Evolutionary conservation across 257 asterid species (phyloP).

Genomic region (Nicotiana noctiflora): DNA sequence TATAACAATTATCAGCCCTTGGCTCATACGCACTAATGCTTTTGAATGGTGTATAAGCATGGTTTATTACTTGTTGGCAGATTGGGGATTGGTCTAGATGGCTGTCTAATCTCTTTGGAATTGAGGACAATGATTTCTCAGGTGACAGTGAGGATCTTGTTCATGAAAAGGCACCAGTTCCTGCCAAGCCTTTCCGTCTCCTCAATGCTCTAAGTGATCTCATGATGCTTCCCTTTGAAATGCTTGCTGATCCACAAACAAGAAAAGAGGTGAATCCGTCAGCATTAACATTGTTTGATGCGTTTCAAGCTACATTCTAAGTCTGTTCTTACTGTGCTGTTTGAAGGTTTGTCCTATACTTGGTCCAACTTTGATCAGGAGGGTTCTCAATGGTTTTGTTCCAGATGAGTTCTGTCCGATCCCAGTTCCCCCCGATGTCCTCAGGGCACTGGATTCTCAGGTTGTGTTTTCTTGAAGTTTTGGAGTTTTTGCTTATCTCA

Average conservation of each 20-base stretch:
- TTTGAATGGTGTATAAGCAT: neutral
- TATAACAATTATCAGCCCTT: neutral
- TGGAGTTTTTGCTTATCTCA: neutral
- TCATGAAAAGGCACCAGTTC: constrained; percentile 25
- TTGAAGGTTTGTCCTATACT: constrained; percentile 74
- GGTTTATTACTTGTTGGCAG: constrained; percentile 27
- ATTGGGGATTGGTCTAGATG: constrained; percentile 89
- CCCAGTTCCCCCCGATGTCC: constrained; percentile 63
- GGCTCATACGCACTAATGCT: neutral
- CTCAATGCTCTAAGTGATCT: constrained; percentile 78
- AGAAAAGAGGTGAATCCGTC: constrained; percentile 62
- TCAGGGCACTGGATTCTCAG: constrained; percentile 60
- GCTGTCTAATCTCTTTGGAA: constrained; percentile 70
- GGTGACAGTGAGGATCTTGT: constrained; percentile 21
- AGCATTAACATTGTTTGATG: neutral
- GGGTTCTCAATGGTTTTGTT: constrained; percentile 54
- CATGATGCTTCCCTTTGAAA: constrained; percentile 89
- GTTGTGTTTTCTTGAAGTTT: constrained; percentile 13
- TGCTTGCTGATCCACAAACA: constrained; percentile 62
- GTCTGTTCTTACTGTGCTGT: neutral
- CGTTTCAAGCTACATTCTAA: constrained; percentile 13
- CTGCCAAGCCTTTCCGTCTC: constrained; percentile 64
- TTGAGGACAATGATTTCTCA: constrained; percentile 47
- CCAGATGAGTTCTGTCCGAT: constrained; percentile 90
- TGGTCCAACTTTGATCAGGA: constrained; percentile 60